phyloP scores from a whole-genome alignment of 129 eudicot genomes.

The Silybum marianum region DNA sequence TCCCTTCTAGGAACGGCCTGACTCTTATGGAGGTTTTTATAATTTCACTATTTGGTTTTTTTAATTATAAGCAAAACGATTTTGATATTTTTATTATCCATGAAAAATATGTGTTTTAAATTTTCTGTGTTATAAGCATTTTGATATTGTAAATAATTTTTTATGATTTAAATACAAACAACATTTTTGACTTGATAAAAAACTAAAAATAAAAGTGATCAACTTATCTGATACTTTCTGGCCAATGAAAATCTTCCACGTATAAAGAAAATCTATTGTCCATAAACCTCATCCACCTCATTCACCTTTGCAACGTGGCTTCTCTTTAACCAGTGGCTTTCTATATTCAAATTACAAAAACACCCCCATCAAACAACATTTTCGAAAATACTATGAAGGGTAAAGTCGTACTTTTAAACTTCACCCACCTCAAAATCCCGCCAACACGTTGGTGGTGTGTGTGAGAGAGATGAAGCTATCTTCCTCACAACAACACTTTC shows the following conservation, averaged over 20 bases:
- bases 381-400: neutral
- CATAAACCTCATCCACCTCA: constrained; percentile 27
- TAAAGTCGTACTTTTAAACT: constrained; percentile 6
- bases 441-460: constrained; percentile 35
- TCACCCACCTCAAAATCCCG: constrained; percentile 47
- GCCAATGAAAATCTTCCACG: constrained; percentile 26
- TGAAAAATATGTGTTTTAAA: too few relatives aligned
- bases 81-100: too few relatives aligned
- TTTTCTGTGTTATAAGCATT: too few relatives aligned
- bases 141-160: too few relatives aligned
- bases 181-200: neutral
- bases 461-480: constrained; percentile 34
- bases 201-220: neutral
- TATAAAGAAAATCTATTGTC: constrained; percentile 22
- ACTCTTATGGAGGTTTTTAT: too few relatives aligned
- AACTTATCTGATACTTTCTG: constrained; percentile 19
- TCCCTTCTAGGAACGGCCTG: too few relatives aligned
- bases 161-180: neutral
- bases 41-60: too few relatives aligned
- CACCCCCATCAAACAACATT: constrained; percentile 15
- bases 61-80: too few relatives aligned
- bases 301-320: constrained; percentile 26
- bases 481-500: constrained; percentile 38
- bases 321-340: constrained; percentile 19
- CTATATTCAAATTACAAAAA: neutral